Evolutionary conservation across 306 rosid species (phyloP).

Genomic region (Pterocarpus macrocarpus): DNA sequence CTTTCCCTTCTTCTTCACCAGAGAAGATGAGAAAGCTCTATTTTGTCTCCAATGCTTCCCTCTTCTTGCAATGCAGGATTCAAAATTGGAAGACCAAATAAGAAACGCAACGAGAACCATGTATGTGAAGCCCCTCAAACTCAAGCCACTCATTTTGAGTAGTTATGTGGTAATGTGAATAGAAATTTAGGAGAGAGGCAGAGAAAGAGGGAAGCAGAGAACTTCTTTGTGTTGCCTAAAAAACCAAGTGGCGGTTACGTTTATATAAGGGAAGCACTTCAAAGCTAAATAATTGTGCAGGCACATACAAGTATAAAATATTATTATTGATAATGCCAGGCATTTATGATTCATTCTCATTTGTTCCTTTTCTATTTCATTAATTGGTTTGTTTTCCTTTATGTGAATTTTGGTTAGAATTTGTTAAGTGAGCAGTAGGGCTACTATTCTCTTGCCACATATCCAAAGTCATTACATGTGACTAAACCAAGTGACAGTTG

Average conservation of each 20-base stretch:
- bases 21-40: constrained; percentile 60
- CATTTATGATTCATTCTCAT: constrained; percentile 55
- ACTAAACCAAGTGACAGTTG: constrained; percentile 51
- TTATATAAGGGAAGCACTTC: constrained; percentile 61
- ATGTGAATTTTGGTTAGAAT: constrained; percentile 66
- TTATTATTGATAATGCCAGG: constrained; percentile 52
- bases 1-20: constrained; percentile 73
- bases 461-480: constrained; percentile 58
- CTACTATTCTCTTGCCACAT: constrained; percentile 56
- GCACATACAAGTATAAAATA: constrained; percentile 42
- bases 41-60: constrained; percentile 81
- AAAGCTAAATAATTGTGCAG: constrained; percentile 47
- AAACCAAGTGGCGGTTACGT: constrained; percentile 56
- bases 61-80: constrained; percentile 86
- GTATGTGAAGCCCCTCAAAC: constrained; percentile 67
- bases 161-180: constrained; percentile 43
- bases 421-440: constrained; percentile 39
- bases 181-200: constrained; percentile 35
- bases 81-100: constrained; percentile 81
- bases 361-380: constrained; percentile 24
- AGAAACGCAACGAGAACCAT: constrained; percentile 63
- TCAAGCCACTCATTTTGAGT: constrained; percentile 69
- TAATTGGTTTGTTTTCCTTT: constrained; percentile 54
- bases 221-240: constrained; percentile 48
- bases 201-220: constrained; percentile 31